phyloP scores from a whole-genome alignment of 2,329 filamentous ascomycete genomes.

The Aspergillus transmontanensis region DNA sequence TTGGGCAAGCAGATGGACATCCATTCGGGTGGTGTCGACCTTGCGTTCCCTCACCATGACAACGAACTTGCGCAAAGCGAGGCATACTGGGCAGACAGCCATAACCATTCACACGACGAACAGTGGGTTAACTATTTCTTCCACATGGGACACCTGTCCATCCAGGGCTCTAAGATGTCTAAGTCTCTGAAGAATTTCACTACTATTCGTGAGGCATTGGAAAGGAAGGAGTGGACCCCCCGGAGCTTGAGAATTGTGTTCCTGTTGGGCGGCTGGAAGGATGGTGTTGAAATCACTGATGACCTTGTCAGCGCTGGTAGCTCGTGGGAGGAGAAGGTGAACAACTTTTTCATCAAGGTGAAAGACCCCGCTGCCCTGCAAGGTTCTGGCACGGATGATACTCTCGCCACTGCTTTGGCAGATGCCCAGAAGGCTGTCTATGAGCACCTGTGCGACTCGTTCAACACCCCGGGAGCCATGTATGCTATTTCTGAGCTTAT shows the following conservation, averaged over 20 bases:
- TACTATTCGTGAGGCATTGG: conserved; percentile 82
- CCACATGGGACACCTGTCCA: conserved; percentile 91
- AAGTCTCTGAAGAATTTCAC: conserved; percentile 96
- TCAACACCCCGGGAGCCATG: conserved; percentile 83
- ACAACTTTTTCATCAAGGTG: conserved; percentile 67
- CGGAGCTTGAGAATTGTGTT: conserved; percentile 83
- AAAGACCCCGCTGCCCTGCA: conserved; percentile 53
- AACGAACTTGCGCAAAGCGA: conserved; percentile 91
- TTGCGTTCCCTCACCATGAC: conserved; percentile 89
- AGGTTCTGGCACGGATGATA: conserved; percentile 42
- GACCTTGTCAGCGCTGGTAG: conserved; percentile 75
- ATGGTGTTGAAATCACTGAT: conserved; percentile 86
- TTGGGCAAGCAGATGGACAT: conserved; percentile 85
- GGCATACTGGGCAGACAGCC: conserved; percentile 67
- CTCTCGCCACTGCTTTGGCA: conserved; percentile 54
- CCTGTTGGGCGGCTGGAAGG: conserved; percentile 84
- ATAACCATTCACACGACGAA: conserved; percentile 44
- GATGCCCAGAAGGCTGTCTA: conserved; percentile 61
- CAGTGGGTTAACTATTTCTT: conserved; percentile 97
- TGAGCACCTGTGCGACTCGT: conserved; percentile 75
- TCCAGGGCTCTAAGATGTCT: conserved; percentile 91
- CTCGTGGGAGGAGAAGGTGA: conserved; percentile 78
- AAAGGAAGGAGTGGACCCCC: conserved; percentile 70
- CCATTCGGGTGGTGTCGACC: conserved; percentile 88
- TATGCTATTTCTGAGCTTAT: conserved; percentile 76